Evolutionary conservation across 2,329 filamentous ascomycete species (phyloP).

Genomic region (Neonectria coccinea): DNA sequence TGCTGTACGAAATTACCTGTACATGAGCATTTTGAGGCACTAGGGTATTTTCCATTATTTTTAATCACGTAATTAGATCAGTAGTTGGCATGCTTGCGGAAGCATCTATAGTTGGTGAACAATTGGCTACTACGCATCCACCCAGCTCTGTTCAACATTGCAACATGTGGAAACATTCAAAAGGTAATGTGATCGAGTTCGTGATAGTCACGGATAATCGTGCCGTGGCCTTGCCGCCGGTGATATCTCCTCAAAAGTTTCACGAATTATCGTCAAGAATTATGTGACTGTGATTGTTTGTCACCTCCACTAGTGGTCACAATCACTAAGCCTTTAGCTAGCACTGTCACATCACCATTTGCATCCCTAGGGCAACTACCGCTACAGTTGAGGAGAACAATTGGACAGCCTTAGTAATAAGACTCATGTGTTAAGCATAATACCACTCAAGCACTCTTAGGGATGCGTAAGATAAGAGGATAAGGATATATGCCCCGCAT

Average conservation of each 20-base stretch:
- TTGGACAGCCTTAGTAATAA: background rate
- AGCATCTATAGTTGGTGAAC: background rate
- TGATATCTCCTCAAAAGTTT: too few relatives aligned
- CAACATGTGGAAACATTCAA: background rate
- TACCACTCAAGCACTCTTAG: background rate
- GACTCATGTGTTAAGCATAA: background rate
- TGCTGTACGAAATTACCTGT: background rate
- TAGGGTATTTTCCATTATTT: background rate
- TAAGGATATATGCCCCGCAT: background rate
- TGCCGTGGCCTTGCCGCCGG: background rate
- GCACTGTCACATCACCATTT: conserved; percentile 2
- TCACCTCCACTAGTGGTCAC: conserved; percentile 4
- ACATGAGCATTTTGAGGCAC: background rate
- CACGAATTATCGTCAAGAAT: conserved; percentile 4
- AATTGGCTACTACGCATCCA: background rate
- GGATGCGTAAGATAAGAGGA: background rate
- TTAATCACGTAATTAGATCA: background rate
- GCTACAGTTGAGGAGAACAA: background rate
- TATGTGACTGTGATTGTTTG: background rate
- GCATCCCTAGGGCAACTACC: background rate
- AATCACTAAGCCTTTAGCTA: background rate
- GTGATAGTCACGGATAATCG: background rate
- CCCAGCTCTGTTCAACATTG: too few relatives aligned
- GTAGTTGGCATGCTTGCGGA: background rate
- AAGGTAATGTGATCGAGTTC: background rate